phyloP scores from a whole-genome alignment of 169 alveolate genomes.

The Plasmodium cynomolgi region DNA sequence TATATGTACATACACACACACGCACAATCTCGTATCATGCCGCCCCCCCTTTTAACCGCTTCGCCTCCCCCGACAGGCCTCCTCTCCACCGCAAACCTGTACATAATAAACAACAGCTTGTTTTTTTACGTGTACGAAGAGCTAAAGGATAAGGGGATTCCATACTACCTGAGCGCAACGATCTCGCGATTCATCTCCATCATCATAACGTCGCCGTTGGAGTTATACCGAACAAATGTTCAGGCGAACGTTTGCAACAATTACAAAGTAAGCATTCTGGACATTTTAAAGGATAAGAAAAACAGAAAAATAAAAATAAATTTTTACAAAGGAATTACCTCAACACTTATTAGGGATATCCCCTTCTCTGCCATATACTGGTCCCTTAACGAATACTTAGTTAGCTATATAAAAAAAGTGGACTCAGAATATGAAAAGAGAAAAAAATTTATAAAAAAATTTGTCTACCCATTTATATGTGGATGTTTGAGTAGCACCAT shows the following conservation, averaged over 20 bases:
- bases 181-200: slow-evolving; percentile 60
- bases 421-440: slow-evolving; percentile 45
- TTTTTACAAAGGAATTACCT: slow-evolving; percentile 73
- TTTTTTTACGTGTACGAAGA: slow-evolving; percentile 73
- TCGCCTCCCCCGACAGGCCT: slow-evolving; percentile 18
- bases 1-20: not conserved
- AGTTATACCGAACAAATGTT: slow-evolving; percentile 66
- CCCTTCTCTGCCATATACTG: slow-evolving; percentile 79
- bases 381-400: slow-evolving; percentile 76
- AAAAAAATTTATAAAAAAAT: slow-evolving; percentile 34
- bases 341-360: slow-evolving; percentile 76
- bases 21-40: not conserved
- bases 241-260: slow-evolving; percentile 73
- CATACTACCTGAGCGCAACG: slow-evolving; percentile 62
- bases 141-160: slow-evolving; percentile 65
- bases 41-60: not conserved
- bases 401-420: slow-evolving; percentile 41
- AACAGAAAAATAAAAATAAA: slow-evolving; percentile 65
- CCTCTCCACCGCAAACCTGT: slow-evolving; percentile 46
- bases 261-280: slow-evolving; percentile 46
- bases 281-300: slow-evolving; percentile 51
- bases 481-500: slow-evolving; percentile 76
- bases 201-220: slow-evolving; percentile 68
- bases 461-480: slow-evolving; percentile 74
- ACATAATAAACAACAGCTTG: slow-evolving; percentile 60